phyloP scores from a whole-genome alignment of 176 grass and related monocot species.

The Juncus effusus region DNA sequence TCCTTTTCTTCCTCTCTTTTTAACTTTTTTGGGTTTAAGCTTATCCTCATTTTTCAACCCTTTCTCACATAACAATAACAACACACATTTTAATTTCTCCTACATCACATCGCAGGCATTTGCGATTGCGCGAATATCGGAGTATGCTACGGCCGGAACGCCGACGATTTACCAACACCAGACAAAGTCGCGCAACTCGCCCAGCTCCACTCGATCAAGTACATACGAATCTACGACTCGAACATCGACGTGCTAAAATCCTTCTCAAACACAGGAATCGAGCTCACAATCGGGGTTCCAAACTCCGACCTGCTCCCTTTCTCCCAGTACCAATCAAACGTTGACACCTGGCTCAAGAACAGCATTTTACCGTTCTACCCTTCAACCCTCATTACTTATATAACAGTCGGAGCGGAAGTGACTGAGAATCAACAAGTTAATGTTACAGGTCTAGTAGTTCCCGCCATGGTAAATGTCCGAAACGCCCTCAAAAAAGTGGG shows the following conservation, averaged over 20 bases:
- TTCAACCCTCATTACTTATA: constrained; percentile 68
- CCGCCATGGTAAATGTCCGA: constrained; percentile 84
- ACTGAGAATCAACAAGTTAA: constrained; percentile 63
- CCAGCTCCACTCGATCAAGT: constrained; percentile 71
- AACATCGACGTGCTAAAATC: constrained; percentile 90
- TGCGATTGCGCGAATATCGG: constrained; percentile 68
- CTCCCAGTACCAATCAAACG: constrained; percentile 96
- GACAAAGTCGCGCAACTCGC: constrained; percentile 80
- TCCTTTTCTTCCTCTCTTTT: too few species aligned
- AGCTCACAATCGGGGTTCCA: constrained; percentile 91
- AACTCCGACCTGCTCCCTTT: constrained; percentile 96
- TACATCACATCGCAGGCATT: constrained; percentile 28
- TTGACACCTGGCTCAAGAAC: constrained; percentile 96
- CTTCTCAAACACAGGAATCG: constrained; percentile 84
- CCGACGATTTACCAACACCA: constrained; percentile 80
- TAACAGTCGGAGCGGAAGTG: constrained; percentile 88
- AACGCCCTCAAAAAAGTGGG: constrained; percentile 73
- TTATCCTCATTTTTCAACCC: too few species aligned
- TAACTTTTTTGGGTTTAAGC: too few species aligned
- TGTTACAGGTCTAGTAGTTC: constrained; percentile 63
- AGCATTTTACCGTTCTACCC: constrained; percentile 92
- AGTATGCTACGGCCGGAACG: constrained; percentile 86
- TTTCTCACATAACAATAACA: too few species aligned
- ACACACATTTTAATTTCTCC: too few species aligned
- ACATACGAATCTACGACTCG: constrained; percentile 89